Base-by-base conservation (phyloP, 106 monocot genomes). In the Amphibolis antarctica region DNA sequence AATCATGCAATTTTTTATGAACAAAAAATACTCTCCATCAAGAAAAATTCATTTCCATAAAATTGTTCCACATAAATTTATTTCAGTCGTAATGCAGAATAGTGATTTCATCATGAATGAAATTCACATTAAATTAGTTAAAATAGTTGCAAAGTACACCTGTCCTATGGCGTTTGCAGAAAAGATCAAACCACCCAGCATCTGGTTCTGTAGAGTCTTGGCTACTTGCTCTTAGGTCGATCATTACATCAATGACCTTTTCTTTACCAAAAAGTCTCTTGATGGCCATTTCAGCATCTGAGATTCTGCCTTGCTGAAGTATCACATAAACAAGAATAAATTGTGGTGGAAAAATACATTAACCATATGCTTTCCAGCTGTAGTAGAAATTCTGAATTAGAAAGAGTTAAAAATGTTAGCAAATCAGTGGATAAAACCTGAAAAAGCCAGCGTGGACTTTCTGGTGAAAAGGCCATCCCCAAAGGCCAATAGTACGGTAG, bases 111-210 rank as follows among this genome's bases (percentile, higher is more conserved):
- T 36, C 36, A 36, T 36, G 36, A 36, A 2, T 4, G 36, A 36
- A 2, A 36, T 36, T 36, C 36, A 2, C 2, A 4, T 36, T 36
- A 36, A 36, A 36, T 4, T 36, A 36, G 36, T 7, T 36, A 36
- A 7, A 36, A 36, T n/a, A n/a, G n/a, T n/a, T n/a, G n/a, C n/a
- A n/a, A n/a, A n/a, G n/a, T 48, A 36, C 75, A 96, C 96, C 84
- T 86, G 78, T 84, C 79, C 86, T 64, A 52, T 96, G 90, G 62
- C 96, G 86, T 59, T 84, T 86, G 58, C 80, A 78, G 71, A 96
- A 96, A 71, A 96, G 90, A 70, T 96, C 96, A 69, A 96, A 67
- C 96, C 96, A 90, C 52, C 74, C 74, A 78, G 90, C 96, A 82
- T 96, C 96, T 62, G 75, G 80, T 47, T 90, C 96, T 31, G 66